Evolutionary conservation across 495 filamentous ascomycete genomes (phyloP).

Genomic region (Neurospora discreta): DNA sequence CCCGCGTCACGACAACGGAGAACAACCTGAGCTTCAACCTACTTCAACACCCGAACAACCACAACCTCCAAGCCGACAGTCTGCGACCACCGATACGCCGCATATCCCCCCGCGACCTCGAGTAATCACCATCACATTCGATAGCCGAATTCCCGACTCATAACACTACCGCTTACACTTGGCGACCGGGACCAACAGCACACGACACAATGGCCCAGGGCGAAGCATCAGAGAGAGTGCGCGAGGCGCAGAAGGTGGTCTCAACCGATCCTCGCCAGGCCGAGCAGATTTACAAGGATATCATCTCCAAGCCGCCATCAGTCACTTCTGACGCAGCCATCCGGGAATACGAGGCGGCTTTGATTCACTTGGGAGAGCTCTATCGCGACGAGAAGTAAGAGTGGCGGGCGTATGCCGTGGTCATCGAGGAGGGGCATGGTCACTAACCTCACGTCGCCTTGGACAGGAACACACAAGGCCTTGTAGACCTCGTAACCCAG

Average conservation of each 20-base stretch:
- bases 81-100: constrained; percentile 2
- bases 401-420: background rate
- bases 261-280: constrained; percentile 72
- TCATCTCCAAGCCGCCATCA: constrained; percentile 74
- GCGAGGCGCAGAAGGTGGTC: constrained; percentile 71
- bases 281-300: constrained; percentile 72
- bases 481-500: constrained; percentile 81
- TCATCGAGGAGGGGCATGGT: background rate
- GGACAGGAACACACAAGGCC: constrained; percentile 62
- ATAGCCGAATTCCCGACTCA: background rate
- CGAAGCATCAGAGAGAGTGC: constrained; percentile 34
- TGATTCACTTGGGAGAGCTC: constrained; percentile 80
- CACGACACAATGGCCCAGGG: constrained; percentile 31
- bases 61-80: background rate
- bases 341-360: constrained; percentile 73
- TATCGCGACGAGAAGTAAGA: constrained; percentile 74
- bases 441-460: constrained; percentile 3
- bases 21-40: background rate
- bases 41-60: background rate
- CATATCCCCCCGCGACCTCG: background rate
- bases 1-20: background rate
- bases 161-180: background rate
- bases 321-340: constrained; percentile 70
- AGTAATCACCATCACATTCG: background rate
- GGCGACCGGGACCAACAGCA: background rate